Conservation (phyloP, 2,329 filamentous ascomycete species). For the Metarhizium robertsii region DNA sequence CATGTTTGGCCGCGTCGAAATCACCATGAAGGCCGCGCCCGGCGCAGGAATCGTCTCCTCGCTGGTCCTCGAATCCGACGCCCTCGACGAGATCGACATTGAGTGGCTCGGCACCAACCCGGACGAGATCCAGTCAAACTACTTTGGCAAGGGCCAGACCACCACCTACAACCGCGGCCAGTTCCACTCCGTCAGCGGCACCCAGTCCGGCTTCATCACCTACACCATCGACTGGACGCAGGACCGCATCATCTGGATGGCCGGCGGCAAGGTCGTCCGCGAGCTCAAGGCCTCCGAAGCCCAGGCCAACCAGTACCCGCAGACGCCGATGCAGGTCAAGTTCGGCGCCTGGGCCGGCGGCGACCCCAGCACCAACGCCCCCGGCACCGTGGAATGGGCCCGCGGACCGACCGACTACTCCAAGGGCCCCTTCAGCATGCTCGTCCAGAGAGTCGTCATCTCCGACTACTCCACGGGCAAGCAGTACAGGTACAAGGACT, state of each 20-base stretch:
- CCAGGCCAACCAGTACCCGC: conserved; percentile 70
- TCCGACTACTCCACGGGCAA: conserved; percentile 90
- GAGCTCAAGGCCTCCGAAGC: conserved; percentile 63
- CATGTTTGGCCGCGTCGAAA: conserved; percentile 92
- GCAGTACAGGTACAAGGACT: conserved; percentile 73
- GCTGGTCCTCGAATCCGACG: conserved; percentile 82
- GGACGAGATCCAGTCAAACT: conserved; percentile 85
- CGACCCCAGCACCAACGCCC: conserved; percentile 60
- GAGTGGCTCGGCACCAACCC: conserved; percentile 83
- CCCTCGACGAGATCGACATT: conserved; percentile 92
- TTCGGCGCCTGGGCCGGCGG: conserved; percentile 90
- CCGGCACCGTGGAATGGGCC: conserved; percentile 85
- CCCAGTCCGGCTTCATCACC: conserved; percentile 69
- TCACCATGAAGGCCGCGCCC: conserved; percentile 75
- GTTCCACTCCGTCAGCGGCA: conserved; percentile 60
- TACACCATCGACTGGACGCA: conserved; percentile 91
- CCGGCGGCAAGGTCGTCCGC: conserved; percentile 68
- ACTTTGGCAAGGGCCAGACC: conserved; percentile 88
- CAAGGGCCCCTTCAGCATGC: conserved; percentile 78
- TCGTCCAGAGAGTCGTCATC: conserved; percentile 64
- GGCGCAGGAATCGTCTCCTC: conserved; percentile 91
- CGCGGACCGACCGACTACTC: conserved; percentile 77
- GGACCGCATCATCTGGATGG: conserved; percentile 76
- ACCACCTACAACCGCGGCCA: conserved; percentile 79
- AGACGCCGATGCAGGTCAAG: conserved; percentile 92